Percentiles rank a stretch among this genome's conserved stretches.
Conservation (phyloP, 2,329 filamentous ascomycete species). For the Cercospora sesami region DNA sequence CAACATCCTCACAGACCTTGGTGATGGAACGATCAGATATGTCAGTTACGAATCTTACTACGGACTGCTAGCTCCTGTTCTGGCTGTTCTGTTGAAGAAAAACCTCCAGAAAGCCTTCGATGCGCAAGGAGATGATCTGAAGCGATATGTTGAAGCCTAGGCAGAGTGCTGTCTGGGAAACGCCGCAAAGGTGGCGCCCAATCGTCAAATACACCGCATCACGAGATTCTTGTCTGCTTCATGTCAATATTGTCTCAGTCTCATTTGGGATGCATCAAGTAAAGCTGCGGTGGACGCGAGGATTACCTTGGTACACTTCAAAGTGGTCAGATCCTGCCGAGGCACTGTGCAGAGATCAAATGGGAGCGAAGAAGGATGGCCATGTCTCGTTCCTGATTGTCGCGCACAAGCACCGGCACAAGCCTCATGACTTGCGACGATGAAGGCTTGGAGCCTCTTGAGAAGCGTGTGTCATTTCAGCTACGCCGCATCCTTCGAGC, state of each 20-base stretch:
- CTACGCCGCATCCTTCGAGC: background rate
- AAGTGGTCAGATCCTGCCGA: background rate
- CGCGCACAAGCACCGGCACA: background rate
- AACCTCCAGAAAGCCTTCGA: constrained; percentile 7
- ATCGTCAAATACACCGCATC: background rate
- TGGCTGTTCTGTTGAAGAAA: background rate
- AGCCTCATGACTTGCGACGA: background rate
- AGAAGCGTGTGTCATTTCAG: background rate
- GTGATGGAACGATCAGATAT: background rate
- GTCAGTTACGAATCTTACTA: constrained; percentile 13
- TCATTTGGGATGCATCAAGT: background rate
- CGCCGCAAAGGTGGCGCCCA: background rate
- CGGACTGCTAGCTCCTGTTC: constrained; percentile 1
- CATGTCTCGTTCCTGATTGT: background rate
- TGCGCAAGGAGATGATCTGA: constrained; percentile 11
- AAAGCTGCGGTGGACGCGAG: background rate
- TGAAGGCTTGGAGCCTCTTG: background rate
- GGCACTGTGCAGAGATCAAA: background rate
- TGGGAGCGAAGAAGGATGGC: background rate
- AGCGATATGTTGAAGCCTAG: constrained; percentile 6
- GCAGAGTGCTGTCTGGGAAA: background rate
- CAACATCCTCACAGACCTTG: constrained; percentile 10
- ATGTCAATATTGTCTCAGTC: background rate
- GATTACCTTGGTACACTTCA: background rate
- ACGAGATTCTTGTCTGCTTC: background rate